A percentile compares a stretch with the other conserved stretches of the same genome.
These are phyloP conservation scores for Curvularia hawaiiensis DNA, from an alignment of 2,329 filamentous ascomycete genomes.

Conservation along the genomic window DNA sequence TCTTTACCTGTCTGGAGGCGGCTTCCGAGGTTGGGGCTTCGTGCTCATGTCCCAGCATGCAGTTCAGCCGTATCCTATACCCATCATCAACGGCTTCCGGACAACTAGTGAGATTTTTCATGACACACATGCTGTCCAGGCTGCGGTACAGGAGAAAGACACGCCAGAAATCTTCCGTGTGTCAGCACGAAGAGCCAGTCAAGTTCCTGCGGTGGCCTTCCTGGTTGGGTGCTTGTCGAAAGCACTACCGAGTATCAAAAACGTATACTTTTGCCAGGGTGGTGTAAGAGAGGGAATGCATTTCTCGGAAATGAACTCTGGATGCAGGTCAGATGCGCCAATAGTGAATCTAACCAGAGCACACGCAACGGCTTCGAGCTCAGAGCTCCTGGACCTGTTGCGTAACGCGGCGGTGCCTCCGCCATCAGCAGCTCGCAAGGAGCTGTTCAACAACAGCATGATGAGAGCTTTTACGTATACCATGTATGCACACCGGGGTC, in stretches of 20 bases:
- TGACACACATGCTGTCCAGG: constrained; percentile 54
- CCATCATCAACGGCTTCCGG: constrained; percentile 79
- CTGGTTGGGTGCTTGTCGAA: constrained; percentile 77
- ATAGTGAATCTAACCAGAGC: constrained; percentile 65
- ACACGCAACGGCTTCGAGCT: constrained; percentile 57
- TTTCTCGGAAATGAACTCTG: constrained; percentile 68
- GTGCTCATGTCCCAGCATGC: constrained; percentile 80
- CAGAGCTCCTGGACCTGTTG: constrained; percentile 56
- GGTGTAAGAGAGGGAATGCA: constrained; percentile 85
- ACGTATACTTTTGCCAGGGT: constrained; percentile 83
- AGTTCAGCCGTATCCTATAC: constrained; percentile 79
- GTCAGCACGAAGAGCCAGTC: constrained; percentile 76
- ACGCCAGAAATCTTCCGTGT: constrained; percentile 66
- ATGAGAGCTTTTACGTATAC: constrained; percentile 64
- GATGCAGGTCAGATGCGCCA: constrained; percentile 68
- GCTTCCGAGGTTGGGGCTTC: constrained; percentile 89
- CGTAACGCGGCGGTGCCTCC: constrained; percentile 50
- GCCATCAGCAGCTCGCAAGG: constrained; percentile 28
- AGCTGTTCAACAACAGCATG: constrained; percentile 52
- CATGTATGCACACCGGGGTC: constrained; percentile 56
- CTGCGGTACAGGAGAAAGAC: constrained; percentile 48
- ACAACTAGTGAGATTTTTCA: constrained; percentile 67
- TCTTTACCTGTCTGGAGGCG: constrained; percentile 86
- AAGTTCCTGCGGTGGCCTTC: constrained; percentile 83
- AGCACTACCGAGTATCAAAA: constrained; percentile 69